phyloP scores from a whole-genome alignment of 345 rosid genomes.

The Anacardium occidentale region DNA sequence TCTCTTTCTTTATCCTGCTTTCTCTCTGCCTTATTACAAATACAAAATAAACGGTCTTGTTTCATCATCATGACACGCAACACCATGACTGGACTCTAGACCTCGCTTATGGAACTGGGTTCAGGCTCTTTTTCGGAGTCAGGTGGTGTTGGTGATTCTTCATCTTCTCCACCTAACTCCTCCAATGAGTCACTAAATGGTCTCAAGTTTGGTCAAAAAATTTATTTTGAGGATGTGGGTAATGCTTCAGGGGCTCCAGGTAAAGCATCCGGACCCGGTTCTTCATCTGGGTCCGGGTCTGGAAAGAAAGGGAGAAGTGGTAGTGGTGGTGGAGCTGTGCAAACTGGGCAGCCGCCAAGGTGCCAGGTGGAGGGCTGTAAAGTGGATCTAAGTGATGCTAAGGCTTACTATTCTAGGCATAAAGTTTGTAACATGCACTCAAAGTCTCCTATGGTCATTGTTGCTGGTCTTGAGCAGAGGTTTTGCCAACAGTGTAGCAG shows the following conservation, averaged over 20 bases:
- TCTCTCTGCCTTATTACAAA: background rate
- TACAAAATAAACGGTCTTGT: background rate
- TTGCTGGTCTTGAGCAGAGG: constrained; percentile 81
- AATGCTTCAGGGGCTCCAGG: constrained; percentile 21
- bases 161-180: constrained; percentile 47
- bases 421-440: constrained; percentile 89
- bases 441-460: constrained; percentile 73
- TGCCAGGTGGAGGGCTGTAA: constrained; percentile 95
- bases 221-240: constrained; percentile 70
- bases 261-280: constrained; percentile 16
- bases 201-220: constrained; percentile 68
- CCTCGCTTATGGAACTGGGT: constrained; percentile 58
- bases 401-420: constrained; percentile 90
- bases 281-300: constrained; percentile 39
- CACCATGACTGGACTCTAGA: constrained; percentile 24
- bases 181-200: constrained; percentile 55
- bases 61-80: constrained; percentile 8
- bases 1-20: constrained; percentile 1
- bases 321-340: constrained; percentile 38
- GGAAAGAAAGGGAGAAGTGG: constrained; percentile 40
- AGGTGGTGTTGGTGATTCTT: constrained; percentile 25
- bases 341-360: constrained; percentile 63
- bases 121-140: constrained; percentile 54
- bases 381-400: constrained; percentile 90
- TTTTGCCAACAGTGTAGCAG: constrained; percentile 99